Evolutionary conservation across 306 rosid species (phyloP).

Genomic region (Prunus kanzakura): DNA sequence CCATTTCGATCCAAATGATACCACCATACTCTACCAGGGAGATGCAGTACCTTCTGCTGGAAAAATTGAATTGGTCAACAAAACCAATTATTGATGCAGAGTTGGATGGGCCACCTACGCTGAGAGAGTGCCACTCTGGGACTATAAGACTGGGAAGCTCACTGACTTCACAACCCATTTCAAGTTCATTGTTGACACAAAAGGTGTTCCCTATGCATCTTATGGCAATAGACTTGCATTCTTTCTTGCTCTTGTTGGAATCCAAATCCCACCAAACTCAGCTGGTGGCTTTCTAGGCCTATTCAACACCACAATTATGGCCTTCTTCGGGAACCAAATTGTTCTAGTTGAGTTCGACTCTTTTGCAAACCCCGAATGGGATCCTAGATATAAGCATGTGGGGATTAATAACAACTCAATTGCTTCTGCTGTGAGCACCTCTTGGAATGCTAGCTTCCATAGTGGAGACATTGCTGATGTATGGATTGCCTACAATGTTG

Average conservation of each 20-base stretch:
- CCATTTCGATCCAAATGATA: constrained; percentile 2
- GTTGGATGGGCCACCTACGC: constrained; percentile 37
- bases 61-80: constrained; percentile 5
- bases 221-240: constrained; percentile 5
- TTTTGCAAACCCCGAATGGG: background rate
- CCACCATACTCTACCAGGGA: constrained; percentile 29
- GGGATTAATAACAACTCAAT: constrained; percentile 33
- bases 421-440: background rate
- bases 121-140: constrained; percentile 36
- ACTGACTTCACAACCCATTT: constrained; percentile 39
- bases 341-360: constrained; percentile 4
- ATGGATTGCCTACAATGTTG: background rate
- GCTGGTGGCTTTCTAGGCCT: constrained; percentile 11
- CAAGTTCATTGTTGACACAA: constrained; percentile 25
- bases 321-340: background rate
- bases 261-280: constrained; percentile 11
- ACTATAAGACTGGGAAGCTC: constrained; percentile 15
- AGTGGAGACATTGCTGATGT: constrained; percentile 6
- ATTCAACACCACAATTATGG: background rate
- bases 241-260: constrained; percentile 7
- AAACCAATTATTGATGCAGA: background rate
- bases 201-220: background rate
- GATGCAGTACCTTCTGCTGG: constrained; percentile 26
- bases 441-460: constrained; percentile 5
- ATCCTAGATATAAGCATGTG: constrained; percentile 24